Percentiles rank a stretch among this genome's conserved stretches.
Evolutionary conservation across 805 yeast species (phyloP).

Genomic region (Metschnikowia aberdeeniae): DNA sequence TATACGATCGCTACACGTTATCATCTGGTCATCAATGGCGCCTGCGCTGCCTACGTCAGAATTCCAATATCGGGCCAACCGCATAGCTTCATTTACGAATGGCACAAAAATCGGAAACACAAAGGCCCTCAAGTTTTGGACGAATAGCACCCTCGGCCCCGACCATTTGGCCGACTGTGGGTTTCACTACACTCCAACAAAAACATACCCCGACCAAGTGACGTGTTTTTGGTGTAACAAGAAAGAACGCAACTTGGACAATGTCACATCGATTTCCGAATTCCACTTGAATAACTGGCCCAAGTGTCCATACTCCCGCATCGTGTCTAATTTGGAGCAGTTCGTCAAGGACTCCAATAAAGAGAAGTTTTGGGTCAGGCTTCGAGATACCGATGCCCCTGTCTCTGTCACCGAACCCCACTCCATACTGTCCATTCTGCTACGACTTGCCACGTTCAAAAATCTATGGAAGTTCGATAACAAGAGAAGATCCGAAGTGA

Average conservation of each 20-base stretch:
- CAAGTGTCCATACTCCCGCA: conserved; percentile 14
- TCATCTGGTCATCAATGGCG: conserved; percentile 1
- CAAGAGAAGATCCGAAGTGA: conserved; percentile 3
- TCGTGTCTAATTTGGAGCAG: conserved; percentile 8
- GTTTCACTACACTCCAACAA: conserved; percentile 53
- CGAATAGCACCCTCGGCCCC: conserved; percentile 16
- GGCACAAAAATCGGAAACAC: conserved; percentile 21
- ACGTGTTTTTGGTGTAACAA: conserved; percentile 57
- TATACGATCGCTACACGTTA: background rate
- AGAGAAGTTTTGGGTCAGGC: conserved; percentile 12
- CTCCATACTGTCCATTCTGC: conserved; percentile 9
- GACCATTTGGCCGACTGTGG: conserved; percentile 53
- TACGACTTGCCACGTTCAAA: conserved; percentile 17
- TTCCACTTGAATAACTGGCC: conserved; percentile 20
- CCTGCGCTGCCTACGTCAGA: background rate
- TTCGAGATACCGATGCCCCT: conserved; percentile 5
- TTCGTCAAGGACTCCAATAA: conserved; percentile 10
- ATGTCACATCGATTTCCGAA: conserved; percentile 15
- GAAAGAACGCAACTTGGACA: conserved; percentile 23
- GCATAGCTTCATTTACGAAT: conserved; percentile 21
- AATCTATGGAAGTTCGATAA: conserved; percentile 15
- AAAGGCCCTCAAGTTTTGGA: conserved; percentile 24
- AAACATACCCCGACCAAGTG: conserved; percentile 44
- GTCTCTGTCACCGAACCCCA: conserved; percentile 13
- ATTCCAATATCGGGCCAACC: conserved; percentile 21